Percentiles rank a stretch among this genome's conserved stretches.
These are phyloP conservation scores for Balakata baccata DNA, from an alignment of 345 rosid species.

Conservation along the genomic window DNA sequence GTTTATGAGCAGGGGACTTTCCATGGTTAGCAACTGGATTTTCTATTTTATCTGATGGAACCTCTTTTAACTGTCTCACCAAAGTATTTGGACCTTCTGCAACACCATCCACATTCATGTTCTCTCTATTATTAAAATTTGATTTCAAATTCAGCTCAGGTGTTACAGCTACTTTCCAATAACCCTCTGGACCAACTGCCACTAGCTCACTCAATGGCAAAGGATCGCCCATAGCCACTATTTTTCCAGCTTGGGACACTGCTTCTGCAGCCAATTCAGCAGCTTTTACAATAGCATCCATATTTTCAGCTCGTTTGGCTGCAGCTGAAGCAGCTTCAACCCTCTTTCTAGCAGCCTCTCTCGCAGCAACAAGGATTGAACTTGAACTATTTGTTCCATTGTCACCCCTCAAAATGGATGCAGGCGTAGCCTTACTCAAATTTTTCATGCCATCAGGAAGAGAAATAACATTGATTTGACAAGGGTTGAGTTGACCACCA, in stretches of 20 bases:
- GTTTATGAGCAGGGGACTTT: constrained; percentile 32
- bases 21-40: constrained; percentile 33
- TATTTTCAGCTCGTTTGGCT: constrained; percentile 85
- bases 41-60: constrained; percentile 34
- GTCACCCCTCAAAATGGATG: constrained; percentile 54
- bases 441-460: constrained; percentile 32
- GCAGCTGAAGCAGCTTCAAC: constrained; percentile 90
- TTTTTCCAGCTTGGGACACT: constrained; percentile 87
- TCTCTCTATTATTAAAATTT: constrained; percentile 28
- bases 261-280: constrained; percentile 96
- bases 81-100: constrained; percentile 28
- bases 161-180: constrained; percentile 53
- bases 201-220: constrained; percentile 55
- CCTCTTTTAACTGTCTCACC: constrained; percentile 24
- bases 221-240: constrained; percentile 81
- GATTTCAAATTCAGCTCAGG: constrained; percentile 34
- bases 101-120: constrained; percentile 15
- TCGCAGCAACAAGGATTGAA: constrained; percentile 65
- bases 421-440: constrained; percentile 50
- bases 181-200: constrained; percentile 71
- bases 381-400: constrained; percentile 48
- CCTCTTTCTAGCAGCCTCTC: constrained; percentile 78
- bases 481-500: constrained; percentile 23
- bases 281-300: constrained; percentile 86
- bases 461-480: constrained; percentile 33